Evolutionary conservation across 768 basidiomycete genomes (phyloP).

Genomic region (Phlebiopsis flavidoalba): DNA sequence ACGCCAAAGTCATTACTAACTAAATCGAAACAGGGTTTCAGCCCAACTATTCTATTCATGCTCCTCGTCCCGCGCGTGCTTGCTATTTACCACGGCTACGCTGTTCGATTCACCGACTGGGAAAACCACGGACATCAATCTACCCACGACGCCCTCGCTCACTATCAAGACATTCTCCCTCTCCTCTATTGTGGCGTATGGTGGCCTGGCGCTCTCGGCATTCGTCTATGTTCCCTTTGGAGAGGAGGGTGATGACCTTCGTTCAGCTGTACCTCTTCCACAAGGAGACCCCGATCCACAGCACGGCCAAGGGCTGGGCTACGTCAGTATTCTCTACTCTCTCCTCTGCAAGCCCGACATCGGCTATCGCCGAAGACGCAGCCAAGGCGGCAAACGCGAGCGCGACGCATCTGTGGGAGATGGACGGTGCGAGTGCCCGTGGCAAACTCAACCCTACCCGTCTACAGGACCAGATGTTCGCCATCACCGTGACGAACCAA

Average conservation of each 20-base stretch:
- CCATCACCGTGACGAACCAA: slow-evolving; percentile 88
- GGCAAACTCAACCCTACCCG: slow-evolving; percentile 62
- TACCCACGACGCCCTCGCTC: slow-evolving; percentile 68
- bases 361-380: slow-evolving; percentile 25
- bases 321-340: slow-evolving; percentile 14
- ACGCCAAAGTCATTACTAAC: not conserved
- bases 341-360: slow-evolving; percentile 19
- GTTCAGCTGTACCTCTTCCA: slow-evolving; percentile 29
- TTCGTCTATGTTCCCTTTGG: slow-evolving; percentile 96
- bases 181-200: slow-evolving; percentile 84
- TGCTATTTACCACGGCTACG: slow-evolving; percentile 63
- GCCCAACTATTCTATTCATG: slow-evolving; percentile 81
- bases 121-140: slow-evolving; percentile 88
- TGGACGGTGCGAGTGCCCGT: slow-evolving; percentile 43
- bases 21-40: slow-evolving; percentile 50
- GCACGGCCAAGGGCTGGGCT: slow-evolving; percentile 13
- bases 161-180: slow-evolving; percentile 90
- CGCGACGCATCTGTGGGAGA: slow-evolving; percentile 41
- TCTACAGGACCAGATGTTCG: slow-evolving; percentile 89
- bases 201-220: slow-evolving; percentile 88
- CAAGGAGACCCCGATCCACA: slow-evolving; percentile 6
- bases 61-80: slow-evolving; percentile 78
- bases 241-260: slow-evolving; percentile 68
- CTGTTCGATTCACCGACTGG: slow-evolving; percentile 72
- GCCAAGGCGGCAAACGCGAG: slow-evolving; percentile 19